phyloP scores from a whole-genome alignment of 148 eudicot species.

The Cornus controversa region DNA sequence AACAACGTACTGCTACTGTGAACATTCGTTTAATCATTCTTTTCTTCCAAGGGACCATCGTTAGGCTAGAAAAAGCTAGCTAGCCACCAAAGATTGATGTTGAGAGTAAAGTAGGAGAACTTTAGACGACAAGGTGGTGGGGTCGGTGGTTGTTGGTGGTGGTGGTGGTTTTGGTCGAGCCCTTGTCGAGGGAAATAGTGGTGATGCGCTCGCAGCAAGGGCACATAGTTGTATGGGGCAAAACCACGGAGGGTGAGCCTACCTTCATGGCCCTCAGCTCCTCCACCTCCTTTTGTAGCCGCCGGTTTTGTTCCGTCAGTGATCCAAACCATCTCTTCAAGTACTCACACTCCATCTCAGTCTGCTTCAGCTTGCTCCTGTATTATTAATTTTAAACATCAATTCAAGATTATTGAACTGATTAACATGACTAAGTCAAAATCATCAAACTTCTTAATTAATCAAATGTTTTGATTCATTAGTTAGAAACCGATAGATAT shows the following conservation, averaged over 20 bases:
- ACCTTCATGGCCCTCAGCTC: constrained; percentile 44
- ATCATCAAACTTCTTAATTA: no score
- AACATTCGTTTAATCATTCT: no score
- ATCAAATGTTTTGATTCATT: no score
- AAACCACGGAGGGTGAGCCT: constrained; percentile 15
- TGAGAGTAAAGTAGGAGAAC: no score
- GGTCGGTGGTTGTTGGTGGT: constrained; percentile 7
- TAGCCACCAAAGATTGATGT: not conserved
- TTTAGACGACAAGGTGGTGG: constrained; percentile 9
- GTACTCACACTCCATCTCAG: constrained; percentile 51
- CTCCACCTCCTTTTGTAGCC: constrained; percentile 48
- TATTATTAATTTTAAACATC: not conserved
- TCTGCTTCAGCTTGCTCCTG: constrained; percentile 60
- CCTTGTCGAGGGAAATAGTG: constrained; percentile 17
- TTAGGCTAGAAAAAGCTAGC: no score
- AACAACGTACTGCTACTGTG: not conserved
- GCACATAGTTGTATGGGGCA: constrained; percentile 38
- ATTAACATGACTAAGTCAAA: no score
- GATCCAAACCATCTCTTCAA: constrained; percentile 50
- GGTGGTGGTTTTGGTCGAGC: constrained; percentile 21
- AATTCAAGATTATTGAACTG: no score
- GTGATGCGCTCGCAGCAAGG: constrained; percentile 42
- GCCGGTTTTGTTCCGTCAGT: constrained; percentile 40
- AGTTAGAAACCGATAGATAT: no score
- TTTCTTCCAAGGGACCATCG: not conserved